phyloP scores from a whole-genome alignment of 495 filamentous ascomycete species.

The Podospora australis region DNA sequence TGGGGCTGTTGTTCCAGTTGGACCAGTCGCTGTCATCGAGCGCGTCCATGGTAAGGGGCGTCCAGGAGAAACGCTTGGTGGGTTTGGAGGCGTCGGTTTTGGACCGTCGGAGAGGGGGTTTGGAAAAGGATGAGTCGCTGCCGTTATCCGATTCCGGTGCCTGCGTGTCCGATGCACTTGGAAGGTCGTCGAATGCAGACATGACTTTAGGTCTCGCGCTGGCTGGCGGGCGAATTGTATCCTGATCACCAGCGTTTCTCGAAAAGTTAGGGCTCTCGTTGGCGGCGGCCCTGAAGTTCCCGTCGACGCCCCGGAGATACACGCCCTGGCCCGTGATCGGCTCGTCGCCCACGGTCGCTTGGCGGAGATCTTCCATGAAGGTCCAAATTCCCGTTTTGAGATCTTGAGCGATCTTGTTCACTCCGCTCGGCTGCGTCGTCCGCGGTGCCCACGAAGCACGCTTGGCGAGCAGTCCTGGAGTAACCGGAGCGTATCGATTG shows the following conservation, averaged over 20 bases:
- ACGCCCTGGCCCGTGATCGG: constrained; percentile 54
- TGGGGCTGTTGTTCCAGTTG: constrained; percentile 60
- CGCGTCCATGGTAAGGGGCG: constrained; percentile 39
- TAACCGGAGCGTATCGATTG: constrained; percentile 16
- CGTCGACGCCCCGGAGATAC: constrained; percentile 28
- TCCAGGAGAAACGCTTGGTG: constrained; percentile 42
- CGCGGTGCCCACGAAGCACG: constrained; percentile 44
- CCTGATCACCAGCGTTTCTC: constrained; percentile 21
- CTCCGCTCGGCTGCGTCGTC: constrained; percentile 29
- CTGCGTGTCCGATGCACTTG: not conserved
- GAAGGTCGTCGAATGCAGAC: constrained; percentile 19
- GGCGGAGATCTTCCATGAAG: constrained; percentile 89
- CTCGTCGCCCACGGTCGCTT: constrained; percentile 93
- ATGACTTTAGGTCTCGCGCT: constrained; percentile 14
- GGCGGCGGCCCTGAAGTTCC: constrained; percentile 34
- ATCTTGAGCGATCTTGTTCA: constrained; percentile 84
- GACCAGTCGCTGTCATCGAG: constrained; percentile 67
- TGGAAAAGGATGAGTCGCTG: constrained; percentile 5
- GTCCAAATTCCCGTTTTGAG: constrained; percentile 90
- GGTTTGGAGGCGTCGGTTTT: constrained; percentile 27
- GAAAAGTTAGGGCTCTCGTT: constrained; percentile 17
- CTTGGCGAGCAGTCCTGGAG: constrained; percentile 27
- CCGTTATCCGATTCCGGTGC: not conserved
- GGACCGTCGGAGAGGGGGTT: constrained; percentile 18
- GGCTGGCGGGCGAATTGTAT: constrained; percentile 32